These are phyloP conservation scores for Sherardia arvensis DNA, from an alignment of 257 asterid species.

Conservation along the genomic window DNA sequence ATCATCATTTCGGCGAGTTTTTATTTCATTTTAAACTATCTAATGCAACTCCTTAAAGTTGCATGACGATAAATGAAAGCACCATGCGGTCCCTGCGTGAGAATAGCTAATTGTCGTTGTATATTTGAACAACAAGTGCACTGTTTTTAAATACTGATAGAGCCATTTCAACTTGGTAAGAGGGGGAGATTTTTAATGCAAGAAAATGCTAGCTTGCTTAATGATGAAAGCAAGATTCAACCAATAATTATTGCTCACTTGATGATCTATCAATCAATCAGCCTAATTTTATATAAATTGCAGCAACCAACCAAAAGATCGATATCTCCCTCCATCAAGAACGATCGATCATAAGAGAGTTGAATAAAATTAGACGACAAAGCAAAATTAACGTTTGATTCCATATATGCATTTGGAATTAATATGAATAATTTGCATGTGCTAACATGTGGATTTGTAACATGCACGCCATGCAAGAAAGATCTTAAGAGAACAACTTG, in stretches of 20 bases:
- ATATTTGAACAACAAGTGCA: background rate
- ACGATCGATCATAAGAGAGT: background rate
- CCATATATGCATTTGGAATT: background rate
- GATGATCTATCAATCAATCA: background rate
- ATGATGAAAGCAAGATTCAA: background rate
- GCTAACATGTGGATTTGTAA: conserved; percentile 44
- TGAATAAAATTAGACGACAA: background rate
- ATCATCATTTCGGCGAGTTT: too few species aligned
- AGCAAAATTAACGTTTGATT: background rate
- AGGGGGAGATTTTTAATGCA: background rate
- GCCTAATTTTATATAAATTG: background rate
- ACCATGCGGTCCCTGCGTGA: too few species aligned
- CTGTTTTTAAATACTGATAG: background rate
- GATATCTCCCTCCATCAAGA: background rate
- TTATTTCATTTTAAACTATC: too few species aligned
- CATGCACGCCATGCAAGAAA: conserved; percentile 50
- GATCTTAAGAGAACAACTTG: conserved; percentile 42
- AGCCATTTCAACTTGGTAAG: background rate
- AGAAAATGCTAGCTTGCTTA: background rate
- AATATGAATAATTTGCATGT: conserved; percentile 27
- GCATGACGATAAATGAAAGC: too few species aligned
- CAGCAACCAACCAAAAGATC: background rate
- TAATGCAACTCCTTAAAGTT: too few species aligned
- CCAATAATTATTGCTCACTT: background rate
- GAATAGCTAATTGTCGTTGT: too few species aligned